Base-by-base conservation (phyloP, 2,329 filamentous ascomycete genomes). In the Fusarium succisae region DNA sequence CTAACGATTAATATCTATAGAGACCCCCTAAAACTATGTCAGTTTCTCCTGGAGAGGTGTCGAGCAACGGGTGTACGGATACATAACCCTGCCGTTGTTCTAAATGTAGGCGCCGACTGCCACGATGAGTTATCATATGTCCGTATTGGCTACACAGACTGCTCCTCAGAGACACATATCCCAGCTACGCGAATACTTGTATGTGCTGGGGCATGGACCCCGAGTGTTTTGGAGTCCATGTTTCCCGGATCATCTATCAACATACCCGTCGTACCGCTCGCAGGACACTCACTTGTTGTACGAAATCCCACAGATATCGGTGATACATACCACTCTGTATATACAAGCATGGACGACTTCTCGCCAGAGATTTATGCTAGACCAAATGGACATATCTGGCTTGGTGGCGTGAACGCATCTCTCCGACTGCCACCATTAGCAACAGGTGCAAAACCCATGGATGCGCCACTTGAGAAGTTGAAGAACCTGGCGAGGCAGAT, bases 311-410 rank as follows among this genome's bases (percentile, higher is more conserved):
- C 48, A 28, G 43, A 78, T 9, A 79, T 83, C 45, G 80, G 86
- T n/a, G 85, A 87, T 59, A 83, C 85, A 6, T 92, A 90, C 78
- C 91, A 94, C 79, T 91, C 93, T 4, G 82, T 96, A 6, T 95
- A 94, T 78, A 90, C 90, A 6, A 89, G 88, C 8, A 86, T 90
- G 64, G 82, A 82, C 6, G 87, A 86, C 0, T 94, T 92, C 81
- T 90, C 89, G 6, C 92, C 93, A 1, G 93, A 95, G 80, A 84
- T 93, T 17, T 94, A 94, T 80, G 90, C 90, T 3, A 86, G 93
- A 17, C 77, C 88, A 8, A 90, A 89, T 14, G 91, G 90, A 2
- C 88, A 94, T 63, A 88, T 96, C 26, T 96, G 94, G 80, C 83
- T 96, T 39, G 92, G 91, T 0, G 93, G 93, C 0, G 80, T 95